Evolutionary conservation across 306 rosid genomes (phyloP).

Genomic region (Abrus precatorius): DNA sequence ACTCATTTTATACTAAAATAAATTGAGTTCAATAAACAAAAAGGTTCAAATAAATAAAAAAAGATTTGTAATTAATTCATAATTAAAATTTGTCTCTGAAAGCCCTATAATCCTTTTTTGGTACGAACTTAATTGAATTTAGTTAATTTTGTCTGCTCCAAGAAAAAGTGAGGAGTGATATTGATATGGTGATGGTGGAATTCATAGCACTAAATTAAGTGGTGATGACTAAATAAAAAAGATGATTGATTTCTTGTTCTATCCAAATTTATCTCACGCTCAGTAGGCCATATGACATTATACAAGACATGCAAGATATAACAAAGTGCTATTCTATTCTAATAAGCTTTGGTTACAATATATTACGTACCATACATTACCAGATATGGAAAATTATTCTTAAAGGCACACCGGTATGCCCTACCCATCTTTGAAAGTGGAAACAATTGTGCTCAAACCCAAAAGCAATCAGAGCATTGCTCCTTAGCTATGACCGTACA

Average conservation of each 20-base stretch:
- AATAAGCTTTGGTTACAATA: neutral
- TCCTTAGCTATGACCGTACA: neutral
- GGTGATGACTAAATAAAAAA: neutral
- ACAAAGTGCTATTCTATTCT: neutral
- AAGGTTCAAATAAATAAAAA: no score
- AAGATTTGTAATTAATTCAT: no score
- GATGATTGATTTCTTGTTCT: neutral
- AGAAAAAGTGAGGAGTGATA: no score
- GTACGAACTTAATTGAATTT: no score
- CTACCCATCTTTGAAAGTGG: neutral
- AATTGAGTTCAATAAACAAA: no score
- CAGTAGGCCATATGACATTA: neutral
- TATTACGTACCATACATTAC: neutral
- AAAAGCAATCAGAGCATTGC: neutral
- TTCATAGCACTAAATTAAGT: neutral
- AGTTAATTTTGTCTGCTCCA: no score
- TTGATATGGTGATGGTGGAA: neutral
- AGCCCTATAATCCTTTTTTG: no score
- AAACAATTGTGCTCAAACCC: neutral
- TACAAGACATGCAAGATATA: neutral
- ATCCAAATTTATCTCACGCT: conserved; percentile 1
- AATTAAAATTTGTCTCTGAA: no score
- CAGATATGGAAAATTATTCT: neutral
- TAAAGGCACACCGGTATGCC: neutral
- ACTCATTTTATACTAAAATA: no score